phyloP scores from a whole-genome alignment of 495 filamentous ascomycete species.

The Acidiella bohemica region DNA sequence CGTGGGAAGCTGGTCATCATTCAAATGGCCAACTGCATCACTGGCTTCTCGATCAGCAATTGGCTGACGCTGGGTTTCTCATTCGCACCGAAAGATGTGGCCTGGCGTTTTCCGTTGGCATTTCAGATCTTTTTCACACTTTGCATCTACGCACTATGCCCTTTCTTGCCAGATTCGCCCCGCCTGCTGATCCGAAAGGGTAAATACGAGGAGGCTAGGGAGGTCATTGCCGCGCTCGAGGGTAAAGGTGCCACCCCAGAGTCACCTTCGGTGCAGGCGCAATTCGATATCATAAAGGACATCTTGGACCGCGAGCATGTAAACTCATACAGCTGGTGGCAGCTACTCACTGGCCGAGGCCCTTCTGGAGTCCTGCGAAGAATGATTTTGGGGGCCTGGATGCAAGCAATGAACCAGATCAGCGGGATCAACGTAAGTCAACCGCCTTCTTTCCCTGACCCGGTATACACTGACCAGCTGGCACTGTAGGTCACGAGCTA shows the following conservation, averaged over 20 bases:
- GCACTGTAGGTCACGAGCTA: background rate
- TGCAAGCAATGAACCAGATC: constrained; percentile 27
- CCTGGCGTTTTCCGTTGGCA: constrained; percentile 17
- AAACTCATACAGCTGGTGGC: constrained; percentile 23
- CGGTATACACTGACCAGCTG: no score
- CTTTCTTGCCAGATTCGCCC: constrained; percentile 17
- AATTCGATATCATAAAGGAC: constrained; percentile 27
- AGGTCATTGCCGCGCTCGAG: constrained; percentile 12
- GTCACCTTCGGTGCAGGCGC: constrained; percentile 18
- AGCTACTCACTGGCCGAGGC: constrained; percentile 21
- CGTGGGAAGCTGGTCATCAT: constrained; percentile 13
- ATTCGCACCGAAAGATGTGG: constrained; percentile 9
- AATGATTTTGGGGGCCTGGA: constrained; percentile 25
- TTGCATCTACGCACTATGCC: constrained; percentile 1
- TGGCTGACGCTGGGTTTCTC: constrained; percentile 19
- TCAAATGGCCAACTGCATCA: constrained; percentile 23
- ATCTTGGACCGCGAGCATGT: constrained; percentile 25
- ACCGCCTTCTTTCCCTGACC: no score
- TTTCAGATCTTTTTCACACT: constrained; percentile 17
- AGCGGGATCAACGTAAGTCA: no score
- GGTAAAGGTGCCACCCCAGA: constrained; percentile 6
- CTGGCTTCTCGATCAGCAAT: constrained; percentile 16
- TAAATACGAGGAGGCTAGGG: constrained; percentile 22
- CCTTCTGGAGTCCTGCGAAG: constrained; percentile 22
- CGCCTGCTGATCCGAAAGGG: constrained; percentile 27